A percentile compares a stretch with the other conserved stretches of the same genome.
Evolutionary conservation across 345 rosid genomes (phyloP).

Genomic region (Carallia brachiata): DNA sequence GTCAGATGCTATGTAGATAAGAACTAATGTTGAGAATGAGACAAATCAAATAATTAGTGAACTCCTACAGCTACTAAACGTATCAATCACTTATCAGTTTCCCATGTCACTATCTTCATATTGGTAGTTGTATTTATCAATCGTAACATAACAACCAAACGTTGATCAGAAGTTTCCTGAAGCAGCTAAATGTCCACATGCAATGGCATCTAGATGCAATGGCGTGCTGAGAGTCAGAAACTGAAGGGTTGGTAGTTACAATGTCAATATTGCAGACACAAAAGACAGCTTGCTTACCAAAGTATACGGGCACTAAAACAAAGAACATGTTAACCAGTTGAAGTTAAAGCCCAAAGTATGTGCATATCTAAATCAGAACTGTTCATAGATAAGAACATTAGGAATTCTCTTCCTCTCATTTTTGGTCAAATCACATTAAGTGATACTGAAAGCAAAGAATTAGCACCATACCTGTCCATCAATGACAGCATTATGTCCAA

Average conservation of each 20-base stretch:
- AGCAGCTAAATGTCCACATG: not conserved
- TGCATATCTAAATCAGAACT: not conserved
- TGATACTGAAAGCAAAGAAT: not conserved
- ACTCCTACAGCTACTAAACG: too few species aligned
- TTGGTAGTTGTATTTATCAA: not conserved
- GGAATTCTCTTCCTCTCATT: not conserved
- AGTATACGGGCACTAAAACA: not conserved
- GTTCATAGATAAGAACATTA: not conserved
- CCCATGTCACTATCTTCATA: not conserved
- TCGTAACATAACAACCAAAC: not conserved
- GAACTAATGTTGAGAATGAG: too few species aligned
- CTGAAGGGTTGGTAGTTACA: not conserved
- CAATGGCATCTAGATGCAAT: not conserved
- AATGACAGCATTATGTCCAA: conserved; percentile 56
- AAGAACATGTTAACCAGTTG: not conserved
- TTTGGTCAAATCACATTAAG: not conserved
- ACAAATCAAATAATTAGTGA: not conserved
- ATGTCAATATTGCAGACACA: not conserved
- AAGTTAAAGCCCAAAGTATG: too few species aligned
- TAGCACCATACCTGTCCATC: conserved; percentile 55
- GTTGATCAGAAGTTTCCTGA: not conserved
- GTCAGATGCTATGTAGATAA: too few species aligned
- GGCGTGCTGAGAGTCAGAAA: too few species aligned
- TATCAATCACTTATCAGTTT: not conserved
- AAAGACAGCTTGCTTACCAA: not conserved